Percentiles rank a stretch among this genome's conserved stretches.
Conservation (phyloP, 352 stramenopile species). For the Phytophthora vignae region DNA sequence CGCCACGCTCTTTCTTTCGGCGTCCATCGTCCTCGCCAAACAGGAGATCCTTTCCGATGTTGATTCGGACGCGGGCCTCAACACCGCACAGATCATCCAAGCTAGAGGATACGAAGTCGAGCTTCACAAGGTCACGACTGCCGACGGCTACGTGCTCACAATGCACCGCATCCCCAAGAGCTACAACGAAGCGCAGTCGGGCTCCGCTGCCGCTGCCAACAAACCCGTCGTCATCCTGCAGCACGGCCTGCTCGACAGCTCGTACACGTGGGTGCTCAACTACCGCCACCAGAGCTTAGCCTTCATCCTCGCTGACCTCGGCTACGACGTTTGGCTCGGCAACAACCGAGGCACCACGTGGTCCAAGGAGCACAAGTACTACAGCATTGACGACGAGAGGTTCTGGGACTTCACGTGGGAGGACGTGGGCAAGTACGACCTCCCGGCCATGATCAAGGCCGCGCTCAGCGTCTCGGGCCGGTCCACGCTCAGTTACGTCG, state of each 20-base stretch:
- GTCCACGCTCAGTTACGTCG: slow-evolving; percentile 50
- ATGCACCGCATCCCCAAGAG: slow-evolving; percentile 64
- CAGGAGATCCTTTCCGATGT: slow-evolving; percentile 27
- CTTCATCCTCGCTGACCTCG: slow-evolving; percentile 56
- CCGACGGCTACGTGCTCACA: slow-evolving; percentile 62
- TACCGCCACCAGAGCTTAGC: slow-evolving; percentile 59
- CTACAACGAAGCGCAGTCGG: slow-evolving; percentile 45
- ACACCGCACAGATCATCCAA: slow-evolving; percentile 43
- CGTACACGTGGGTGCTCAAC: slow-evolving; percentile 60
- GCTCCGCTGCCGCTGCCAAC: slow-evolving; percentile 18
- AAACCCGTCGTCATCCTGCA: slow-evolving; percentile 61
- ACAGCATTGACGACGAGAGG: slow-evolving; percentile 32
- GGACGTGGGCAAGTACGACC: slow-evolving; percentile 58
- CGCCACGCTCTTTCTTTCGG: background rate
- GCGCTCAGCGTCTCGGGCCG: slow-evolving; percentile 36
- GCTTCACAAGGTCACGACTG: slow-evolving; percentile 56
- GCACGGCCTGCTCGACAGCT: slow-evolving; percentile 64
- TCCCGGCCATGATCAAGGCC: slow-evolving; percentile 59
- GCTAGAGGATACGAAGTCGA: slow-evolving; percentile 55
- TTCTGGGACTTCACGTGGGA: slow-evolving; percentile 72
- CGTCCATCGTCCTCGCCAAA: slow-evolving; percentile 7
- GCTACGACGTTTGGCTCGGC: slow-evolving; percentile 71
- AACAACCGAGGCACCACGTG: slow-evolving; percentile 68
- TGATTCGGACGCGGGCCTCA: slow-evolving; percentile 48
- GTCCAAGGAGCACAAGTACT: slow-evolving; percentile 54